Percentiles rank a stretch among this genome's conserved stretches.
These are phyloP conservation scores for Trichoderma simmonsii DNA, from an alignment of 2,329 filamentous ascomycete species.

Conservation along the genomic window DNA sequence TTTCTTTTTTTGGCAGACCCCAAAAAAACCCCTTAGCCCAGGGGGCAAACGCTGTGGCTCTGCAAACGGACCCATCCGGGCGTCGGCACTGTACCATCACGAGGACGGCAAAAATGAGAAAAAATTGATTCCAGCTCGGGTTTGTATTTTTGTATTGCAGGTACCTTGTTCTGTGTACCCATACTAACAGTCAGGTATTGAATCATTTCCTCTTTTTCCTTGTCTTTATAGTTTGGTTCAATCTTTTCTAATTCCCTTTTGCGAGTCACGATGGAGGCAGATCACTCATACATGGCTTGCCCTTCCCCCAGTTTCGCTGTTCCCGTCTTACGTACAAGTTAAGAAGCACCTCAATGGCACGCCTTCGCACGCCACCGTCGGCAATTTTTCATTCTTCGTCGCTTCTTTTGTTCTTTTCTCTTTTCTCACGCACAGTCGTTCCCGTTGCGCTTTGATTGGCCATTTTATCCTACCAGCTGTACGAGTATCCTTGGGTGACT, in stretches of 20 bases:
- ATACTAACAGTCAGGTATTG: background rate
- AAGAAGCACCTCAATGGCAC: slow-evolving; percentile 20
- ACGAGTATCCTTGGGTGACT: background rate
- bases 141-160: background rate
- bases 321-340: slow-evolving; percentile 20
- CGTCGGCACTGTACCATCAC: slow-evolving; percentile 27
- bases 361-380: slow-evolving; percentile 17
- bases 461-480: background rate
- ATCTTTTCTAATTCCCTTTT: background rate
- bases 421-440: background rate
- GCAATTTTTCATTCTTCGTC: background rate
- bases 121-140: background rate
- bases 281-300: too few relatives aligned
- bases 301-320: background rate
- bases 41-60: slow-evolving; percentile 7
- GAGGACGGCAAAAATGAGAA: slow-evolving; percentile 29
- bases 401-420: background rate
- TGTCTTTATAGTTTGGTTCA: background rate
- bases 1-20: background rate
- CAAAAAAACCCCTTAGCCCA: background rate
- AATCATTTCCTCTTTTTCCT: background rate
- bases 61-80: slow-evolving; percentile 6
- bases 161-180: background rate
- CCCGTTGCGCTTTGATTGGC: background rate
- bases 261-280: slow-evolving; percentile 21